Evolutionary conservation across 1,139 yeast genomes (phyloP).

Genomic region (Trichomonascaceae sp.): DNA sequence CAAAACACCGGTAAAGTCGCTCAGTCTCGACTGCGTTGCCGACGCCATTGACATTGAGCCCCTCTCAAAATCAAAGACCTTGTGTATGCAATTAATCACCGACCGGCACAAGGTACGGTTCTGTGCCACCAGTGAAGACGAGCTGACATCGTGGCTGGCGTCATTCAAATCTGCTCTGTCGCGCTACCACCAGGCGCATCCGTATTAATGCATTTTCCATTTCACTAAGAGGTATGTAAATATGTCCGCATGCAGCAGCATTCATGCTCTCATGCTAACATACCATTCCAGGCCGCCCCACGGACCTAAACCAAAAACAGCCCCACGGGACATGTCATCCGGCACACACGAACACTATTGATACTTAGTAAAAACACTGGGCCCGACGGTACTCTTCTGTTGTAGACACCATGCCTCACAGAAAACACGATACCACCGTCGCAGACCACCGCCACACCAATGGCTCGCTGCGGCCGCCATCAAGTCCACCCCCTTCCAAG

Average conservation of each 20-base stretch:
- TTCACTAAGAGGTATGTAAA: too few species aligned
- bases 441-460: neutral
- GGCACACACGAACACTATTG: too few species aligned
- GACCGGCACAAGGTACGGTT: constrained; percentile 34
- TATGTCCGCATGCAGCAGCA: too few species aligned
- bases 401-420: too few species aligned
- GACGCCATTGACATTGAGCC: constrained; percentile 46
- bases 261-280: too few species aligned
- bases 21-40: constrained; percentile 29
- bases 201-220: too few species aligned
- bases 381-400: too few species aligned
- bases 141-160: constrained; percentile 38
- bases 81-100: constrained; percentile 39
- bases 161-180: constrained; percentile 24
- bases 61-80: constrained; percentile 30
- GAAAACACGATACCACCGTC: neutral
- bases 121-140: constrained; percentile 35
- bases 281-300: too few species aligned
- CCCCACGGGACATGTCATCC: too few species aligned
- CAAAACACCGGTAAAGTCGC: constrained; percentile 22
- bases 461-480: constrained; percentile 2
- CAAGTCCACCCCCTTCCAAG: too few species aligned
- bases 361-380: too few species aligned
- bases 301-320: too few species aligned
- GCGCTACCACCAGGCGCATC: neutral